phyloP scores from a whole-genome alignment of 2,329 filamentous ascomycete genomes.

The Colletotrichum orchidophilum region DNA sequence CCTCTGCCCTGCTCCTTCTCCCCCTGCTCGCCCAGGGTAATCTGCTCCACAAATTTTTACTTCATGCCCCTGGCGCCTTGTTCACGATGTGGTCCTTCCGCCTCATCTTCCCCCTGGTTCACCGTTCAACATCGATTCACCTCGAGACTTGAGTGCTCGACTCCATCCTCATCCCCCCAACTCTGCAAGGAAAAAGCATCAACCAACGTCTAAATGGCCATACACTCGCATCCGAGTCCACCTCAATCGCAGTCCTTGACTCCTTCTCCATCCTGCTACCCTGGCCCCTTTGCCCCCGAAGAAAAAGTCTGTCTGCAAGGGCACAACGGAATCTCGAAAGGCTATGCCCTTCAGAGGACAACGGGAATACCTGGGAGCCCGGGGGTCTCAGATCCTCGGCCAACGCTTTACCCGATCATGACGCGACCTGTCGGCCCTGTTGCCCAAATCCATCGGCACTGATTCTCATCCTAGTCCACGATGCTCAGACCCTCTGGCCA shows the following conservation, averaged over 20 bases:
- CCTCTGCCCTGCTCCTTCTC: not conserved
- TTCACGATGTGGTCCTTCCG: not conserved
- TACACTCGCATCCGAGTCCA: not conserved
- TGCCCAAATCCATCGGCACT: conserved; percentile 19
- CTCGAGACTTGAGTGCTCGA: not conserved
- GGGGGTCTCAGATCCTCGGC: not conserved
- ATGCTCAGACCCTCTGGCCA: conserved; percentile 25
- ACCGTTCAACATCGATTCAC: conserved; percentile 7
- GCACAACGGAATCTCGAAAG: not conserved
- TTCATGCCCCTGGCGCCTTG: not conserved
- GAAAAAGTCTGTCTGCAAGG: conserved; percentile 12
- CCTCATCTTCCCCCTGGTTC: not conserved
- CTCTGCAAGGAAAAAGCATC: conserved; percentile 5
- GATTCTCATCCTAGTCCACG: not conserved
- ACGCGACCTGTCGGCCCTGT: conserved; percentile 1
- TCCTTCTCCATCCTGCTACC: not conserved
- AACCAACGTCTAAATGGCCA: not conserved
- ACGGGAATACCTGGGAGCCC: not conserved
- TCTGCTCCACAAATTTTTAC: conserved; percentile 20
- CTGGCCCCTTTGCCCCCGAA: not conserved
- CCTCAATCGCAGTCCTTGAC: not conserved
- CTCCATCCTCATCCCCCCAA: not conserved
- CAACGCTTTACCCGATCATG: conserved; percentile 16
- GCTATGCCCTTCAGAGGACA: conserved; percentile 3
- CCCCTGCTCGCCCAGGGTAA: not conserved